A percentile compares a stretch with the other conserved stretches of the same genome.
Conservation (phyloP, 352 stramenopile species). For the Phytophthora citrophthora region DNA sequence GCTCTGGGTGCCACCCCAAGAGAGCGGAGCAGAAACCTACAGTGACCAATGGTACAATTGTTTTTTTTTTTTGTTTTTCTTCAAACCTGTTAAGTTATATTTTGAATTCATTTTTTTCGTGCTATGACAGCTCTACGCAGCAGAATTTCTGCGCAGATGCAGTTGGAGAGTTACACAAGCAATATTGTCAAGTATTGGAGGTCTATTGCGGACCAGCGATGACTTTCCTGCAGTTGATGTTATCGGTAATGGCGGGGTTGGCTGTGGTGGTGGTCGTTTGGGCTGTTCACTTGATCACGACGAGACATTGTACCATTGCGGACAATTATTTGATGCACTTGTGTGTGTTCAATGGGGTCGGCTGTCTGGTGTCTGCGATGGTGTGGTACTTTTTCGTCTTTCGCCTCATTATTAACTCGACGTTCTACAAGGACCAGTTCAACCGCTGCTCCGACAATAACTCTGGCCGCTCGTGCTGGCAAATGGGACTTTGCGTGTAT, state of each 20-base stretch:
- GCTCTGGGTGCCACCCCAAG: slow-evolving; percentile 74
- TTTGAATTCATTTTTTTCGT: too few species aligned
- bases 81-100: too few species aligned
- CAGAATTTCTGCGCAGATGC: slow-evolving; percentile 54
- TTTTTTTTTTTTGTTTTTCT: too few species aligned
- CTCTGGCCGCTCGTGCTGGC: slow-evolving; percentile 67
- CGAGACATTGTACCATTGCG: slow-evolving; percentile 59
- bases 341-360: slow-evolving; percentile 64
- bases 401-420: slow-evolving; percentile 61
- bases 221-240: slow-evolving; percentile 59
- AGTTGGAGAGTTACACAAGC: slow-evolving; percentile 70
- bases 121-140: slow-evolving; percentile 29
- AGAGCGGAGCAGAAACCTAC: slow-evolving; percentile 63
- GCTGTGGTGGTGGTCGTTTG: slow-evolving; percentile 58
- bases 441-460: slow-evolving; percentile 73
- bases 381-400: slow-evolving; percentile 82
- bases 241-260: slow-evolving; percentile 58
- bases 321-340: slow-evolving; percentile 79
- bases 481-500: slow-evolving; percentile 71
- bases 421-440: slow-evolving; percentile 85
- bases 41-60: slow-evolving; percentile 59
- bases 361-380: slow-evolving; percentile 47
- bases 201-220: slow-evolving; percentile 74
- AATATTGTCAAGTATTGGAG: slow-evolving; percentile 76
- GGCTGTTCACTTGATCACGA: slow-evolving; percentile 58